A percentile compares a stretch with the other conserved stretches of the same genome.
phyloP scores from a whole-genome alignment of 805 yeast genomes.

The Candida nonsorbophila region DNA sequence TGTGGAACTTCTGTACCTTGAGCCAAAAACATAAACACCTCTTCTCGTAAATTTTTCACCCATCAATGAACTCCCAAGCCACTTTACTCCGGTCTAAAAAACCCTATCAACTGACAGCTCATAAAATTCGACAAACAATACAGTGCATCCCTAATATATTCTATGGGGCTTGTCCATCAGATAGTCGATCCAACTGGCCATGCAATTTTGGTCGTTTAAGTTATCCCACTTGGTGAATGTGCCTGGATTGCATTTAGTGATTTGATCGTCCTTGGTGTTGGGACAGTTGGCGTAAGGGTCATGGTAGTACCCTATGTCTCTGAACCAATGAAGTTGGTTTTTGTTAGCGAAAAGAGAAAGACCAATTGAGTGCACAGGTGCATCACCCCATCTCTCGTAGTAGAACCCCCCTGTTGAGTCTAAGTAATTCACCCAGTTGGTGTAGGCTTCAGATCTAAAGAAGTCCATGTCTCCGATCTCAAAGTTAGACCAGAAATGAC shows the following conservation, averaged over 20 bases:
- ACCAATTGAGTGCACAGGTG: slow-evolving; percentile 82
- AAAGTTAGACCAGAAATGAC: slow-evolving; percentile 90
- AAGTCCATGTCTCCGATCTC: slow-evolving; percentile 85
- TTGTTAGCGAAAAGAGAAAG: slow-evolving; percentile 67
- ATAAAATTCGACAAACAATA: too few relatives aligned
- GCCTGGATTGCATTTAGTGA: slow-evolving; percentile 52
- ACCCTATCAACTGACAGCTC: too few relatives aligned
- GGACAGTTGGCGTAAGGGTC: slow-evolving; percentile 78
- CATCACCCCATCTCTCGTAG: slow-evolving; percentile 93
- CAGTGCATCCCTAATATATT: too few relatives aligned
- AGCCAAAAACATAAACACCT: too few relatives aligned
- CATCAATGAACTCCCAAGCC: too few relatives aligned
- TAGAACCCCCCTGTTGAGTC: slow-evolving; percentile 77
- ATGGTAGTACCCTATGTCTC: slow-evolving; percentile 77
- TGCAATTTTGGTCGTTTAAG: slow-evolving; percentile 66
- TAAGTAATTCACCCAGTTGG: slow-evolving; percentile 54
- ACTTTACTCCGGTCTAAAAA: too few relatives aligned
- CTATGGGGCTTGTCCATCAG: slow-evolving; percentile 20
- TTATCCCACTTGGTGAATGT: slow-evolving; percentile 47
- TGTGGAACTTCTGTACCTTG: too few relatives aligned
- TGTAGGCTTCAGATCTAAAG: slow-evolving; percentile 63
- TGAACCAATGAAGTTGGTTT: slow-evolving; percentile 73
- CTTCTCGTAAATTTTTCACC: too few relatives aligned
- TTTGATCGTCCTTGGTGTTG: slow-evolving; percentile 28
- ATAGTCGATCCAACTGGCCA: slow-evolving; percentile 61